Conservation (phyloP, 75 land plant species). For the Chamaecyparis obtusa region DNA sequence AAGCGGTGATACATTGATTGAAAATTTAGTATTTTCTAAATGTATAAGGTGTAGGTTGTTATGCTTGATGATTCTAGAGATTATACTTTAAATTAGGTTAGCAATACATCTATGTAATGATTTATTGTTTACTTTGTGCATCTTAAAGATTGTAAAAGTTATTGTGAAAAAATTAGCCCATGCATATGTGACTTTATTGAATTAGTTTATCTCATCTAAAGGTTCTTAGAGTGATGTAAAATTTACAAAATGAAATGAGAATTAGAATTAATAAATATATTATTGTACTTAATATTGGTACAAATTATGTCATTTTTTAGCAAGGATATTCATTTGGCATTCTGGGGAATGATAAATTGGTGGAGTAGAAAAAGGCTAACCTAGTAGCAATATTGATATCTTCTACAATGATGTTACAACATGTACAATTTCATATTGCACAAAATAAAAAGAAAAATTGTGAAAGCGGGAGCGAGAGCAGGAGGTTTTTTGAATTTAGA, state of each 20-base stretch:
- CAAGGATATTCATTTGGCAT: slow-evolving; percentile 92
- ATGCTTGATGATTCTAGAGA: not conserved
- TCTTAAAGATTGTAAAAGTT: not conserved
- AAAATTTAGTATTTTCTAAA: not conserved
- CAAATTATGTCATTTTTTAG: slow-evolving; percentile 83
- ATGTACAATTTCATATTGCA: slow-evolving; percentile 76
- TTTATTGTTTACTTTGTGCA: not conserved
- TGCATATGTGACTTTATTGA: not conserved
- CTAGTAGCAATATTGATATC: slow-evolving; percentile 84
- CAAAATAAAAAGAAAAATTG: too few relatives aligned
- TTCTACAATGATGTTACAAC: slow-evolving; percentile 89
- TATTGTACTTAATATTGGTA: slow-evolving; percentile 79
- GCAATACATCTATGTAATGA: not conserved
- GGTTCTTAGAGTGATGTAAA: not conserved
- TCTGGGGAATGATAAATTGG: slow-evolving; percentile 66
- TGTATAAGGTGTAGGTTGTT: not conserved
- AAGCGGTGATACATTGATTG: slow-evolving; percentile 58
- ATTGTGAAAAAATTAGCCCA: not conserved
- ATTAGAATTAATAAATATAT: not conserved
- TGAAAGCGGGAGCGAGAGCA: too few relatives aligned
- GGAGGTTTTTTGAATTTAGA: too few relatives aligned
- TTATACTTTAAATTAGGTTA: not conserved
- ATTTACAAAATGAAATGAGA: not conserved
- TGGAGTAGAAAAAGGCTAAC: slow-evolving; percentile 66
- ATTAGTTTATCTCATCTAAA: not conserved